Evolutionary conservation across 441 rosid species (phyloP).

Genomic region (Isatis lusitanica): DNA sequence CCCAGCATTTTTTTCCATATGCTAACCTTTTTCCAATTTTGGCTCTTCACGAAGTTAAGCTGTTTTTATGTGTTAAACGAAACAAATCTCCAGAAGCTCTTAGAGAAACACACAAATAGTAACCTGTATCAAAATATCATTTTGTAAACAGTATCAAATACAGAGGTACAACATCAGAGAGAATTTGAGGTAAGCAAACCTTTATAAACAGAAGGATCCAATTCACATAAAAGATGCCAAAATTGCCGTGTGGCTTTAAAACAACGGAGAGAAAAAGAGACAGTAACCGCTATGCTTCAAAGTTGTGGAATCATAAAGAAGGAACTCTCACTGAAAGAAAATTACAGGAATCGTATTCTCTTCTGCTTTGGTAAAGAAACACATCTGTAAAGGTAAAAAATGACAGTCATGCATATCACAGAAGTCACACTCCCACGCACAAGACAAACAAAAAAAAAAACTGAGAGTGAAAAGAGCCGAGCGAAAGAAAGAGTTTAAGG

Average conservation of each 20-base stretch:
- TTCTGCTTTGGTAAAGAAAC: conserved; percentile 25
- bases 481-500: background rate
- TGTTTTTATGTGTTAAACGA: background rate
- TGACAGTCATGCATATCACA: background rate
- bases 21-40: conserved; percentile 7
- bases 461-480: background rate
- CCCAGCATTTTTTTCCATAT: background rate
- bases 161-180: conserved; percentile 1
- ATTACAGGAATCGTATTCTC: conserved; percentile 35
- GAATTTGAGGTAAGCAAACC: conserved; percentile 10
- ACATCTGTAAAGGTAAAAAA: conserved; percentile 17
- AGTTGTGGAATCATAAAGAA: conserved; percentile 18
- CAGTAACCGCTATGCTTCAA: conserved; percentile 29
- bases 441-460: background rate
- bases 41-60: conserved; percentile 4
- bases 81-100: background rate
- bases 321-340: conserved; percentile 13
- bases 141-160: background rate
- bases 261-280: conserved; percentile 12
- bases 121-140: conserved; percentile 7
- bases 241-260: conserved; percentile 14
- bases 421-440: background rate
- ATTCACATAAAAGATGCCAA: conserved; percentile 5
- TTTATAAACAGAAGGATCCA: conserved; percentile 9
- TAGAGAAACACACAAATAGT: conserved; percentile 11